Percentiles rank a stretch among this genome's conserved stretches.
Evolutionary conservation across 2,329 filamentous ascomycete species (phyloP).

Genomic region (Fusarium aywerte): DNA sequence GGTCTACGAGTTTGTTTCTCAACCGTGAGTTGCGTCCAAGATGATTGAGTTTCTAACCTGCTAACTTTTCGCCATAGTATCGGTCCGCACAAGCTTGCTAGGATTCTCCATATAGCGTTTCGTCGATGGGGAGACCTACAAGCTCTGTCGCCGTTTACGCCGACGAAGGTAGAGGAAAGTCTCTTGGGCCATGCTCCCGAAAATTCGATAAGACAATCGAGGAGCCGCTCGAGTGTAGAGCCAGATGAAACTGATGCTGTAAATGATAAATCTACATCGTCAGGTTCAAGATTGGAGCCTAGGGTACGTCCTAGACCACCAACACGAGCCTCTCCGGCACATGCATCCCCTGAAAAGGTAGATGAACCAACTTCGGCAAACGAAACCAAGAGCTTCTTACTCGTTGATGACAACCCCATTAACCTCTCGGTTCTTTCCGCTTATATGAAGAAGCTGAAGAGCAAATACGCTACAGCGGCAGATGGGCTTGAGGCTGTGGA

Average conservation of each 20-base stretch:
- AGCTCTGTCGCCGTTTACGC: slow-evolving; percentile 1
- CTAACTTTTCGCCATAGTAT: slow-evolving; percentile 35
- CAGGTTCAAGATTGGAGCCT: neutral
- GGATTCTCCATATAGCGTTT: slow-evolving; percentile 46
- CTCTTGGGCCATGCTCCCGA: neutral
- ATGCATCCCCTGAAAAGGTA: neutral
- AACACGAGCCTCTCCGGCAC: neutral
- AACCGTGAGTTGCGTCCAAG: slow-evolving; percentile 47
- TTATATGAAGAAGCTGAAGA: slow-evolving; percentile 50
- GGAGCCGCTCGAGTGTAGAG: neutral
- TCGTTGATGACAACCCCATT: slow-evolving; percentile 41
- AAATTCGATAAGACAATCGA: neutral
- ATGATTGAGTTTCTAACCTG: neutral
- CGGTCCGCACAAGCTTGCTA: slow-evolving; percentile 54
- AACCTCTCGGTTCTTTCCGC: slow-evolving; percentile 40
- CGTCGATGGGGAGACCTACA: slow-evolving; percentile 44
- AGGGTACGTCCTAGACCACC: slow-evolving; percentile 10
- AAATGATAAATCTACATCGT: neutral
- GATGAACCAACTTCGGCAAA: neutral
- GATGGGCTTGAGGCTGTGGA: slow-evolving; percentile 52
- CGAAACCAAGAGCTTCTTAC: slow-evolving; percentile 25
- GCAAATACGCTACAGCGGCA: slow-evolving; percentile 45
- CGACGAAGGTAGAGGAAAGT: neutral
- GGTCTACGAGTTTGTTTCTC: slow-evolving; percentile 54
- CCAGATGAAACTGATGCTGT: neutral